Conservation (phyloP, 2,329 filamentous ascomycete species). For the Aspergillus jensenii region DNA sequence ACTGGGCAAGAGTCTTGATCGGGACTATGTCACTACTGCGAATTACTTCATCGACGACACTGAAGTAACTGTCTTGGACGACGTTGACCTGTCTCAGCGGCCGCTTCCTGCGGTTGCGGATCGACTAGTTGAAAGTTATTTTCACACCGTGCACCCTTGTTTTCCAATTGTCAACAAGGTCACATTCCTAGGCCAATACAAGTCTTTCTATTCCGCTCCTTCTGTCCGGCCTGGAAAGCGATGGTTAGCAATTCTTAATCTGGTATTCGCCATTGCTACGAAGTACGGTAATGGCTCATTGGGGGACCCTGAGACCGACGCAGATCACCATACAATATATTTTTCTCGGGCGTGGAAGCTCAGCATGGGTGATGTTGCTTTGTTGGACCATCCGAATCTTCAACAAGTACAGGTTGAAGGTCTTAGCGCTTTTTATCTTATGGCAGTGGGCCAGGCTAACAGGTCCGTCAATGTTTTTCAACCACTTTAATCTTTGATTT, state of each 20-base stretch:
- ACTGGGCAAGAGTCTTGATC: slow-evolving; percentile 18
- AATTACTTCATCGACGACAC: slow-evolving; percentile 44
- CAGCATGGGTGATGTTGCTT: slow-evolving; percentile 33
- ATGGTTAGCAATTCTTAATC: slow-evolving; percentile 45
- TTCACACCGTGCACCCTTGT: slow-evolving; percentile 39
- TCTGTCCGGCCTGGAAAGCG: slow-evolving; percentile 36
- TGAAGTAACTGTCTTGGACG: slow-evolving; percentile 32
- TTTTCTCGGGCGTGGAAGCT: slow-evolving; percentile 45
- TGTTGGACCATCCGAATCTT: slow-evolving; percentile 43
- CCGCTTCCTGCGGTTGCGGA: slow-evolving; percentile 40
- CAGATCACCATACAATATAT: slow-evolving; percentile 40
- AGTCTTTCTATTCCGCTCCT: slow-evolving; percentile 33
- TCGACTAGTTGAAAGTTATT: slow-evolving; percentile 40
- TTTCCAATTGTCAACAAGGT: slow-evolving; percentile 44
- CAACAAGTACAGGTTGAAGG: slow-evolving; percentile 47
- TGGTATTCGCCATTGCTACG: slow-evolving; percentile 46
- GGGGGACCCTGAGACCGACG: slow-evolving; percentile 23
- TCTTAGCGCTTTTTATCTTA: slow-evolving; percentile 41
- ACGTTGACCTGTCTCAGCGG: slow-evolving; percentile 37
- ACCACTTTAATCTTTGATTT: not conserved
- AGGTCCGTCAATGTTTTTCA: slow-evolving; percentile 27
- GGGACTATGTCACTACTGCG: slow-evolving; percentile 31
- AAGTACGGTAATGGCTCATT: slow-evolving; percentile 35
- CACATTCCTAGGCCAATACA: slow-evolving; percentile 41
- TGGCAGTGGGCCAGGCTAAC: slow-evolving; percentile 44